Evolutionary conservation across 495 filamentous ascomycete species (phyloP).

Genomic region (Coniosporium apollinis): DNA sequence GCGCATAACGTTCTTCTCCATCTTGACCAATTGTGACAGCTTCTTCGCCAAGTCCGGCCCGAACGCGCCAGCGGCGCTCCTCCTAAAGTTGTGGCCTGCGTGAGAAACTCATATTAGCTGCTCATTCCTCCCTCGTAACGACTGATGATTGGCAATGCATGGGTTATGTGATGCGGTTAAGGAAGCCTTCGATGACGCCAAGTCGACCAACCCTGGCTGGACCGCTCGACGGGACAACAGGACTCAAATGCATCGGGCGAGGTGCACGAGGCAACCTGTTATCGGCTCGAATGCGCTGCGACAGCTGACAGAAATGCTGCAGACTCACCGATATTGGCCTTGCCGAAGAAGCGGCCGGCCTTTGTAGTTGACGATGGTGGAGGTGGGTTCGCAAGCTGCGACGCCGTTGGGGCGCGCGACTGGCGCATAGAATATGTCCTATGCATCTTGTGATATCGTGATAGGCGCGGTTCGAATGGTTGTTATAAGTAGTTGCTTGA

Average conservation of each 20-base stretch:
- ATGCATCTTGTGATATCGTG: slow-evolving; percentile 55
- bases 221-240: no score
- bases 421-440: slow-evolving; percentile 98
- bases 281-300: no score
- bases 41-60: slow-evolving; percentile 95
- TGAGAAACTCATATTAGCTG: not conserved
- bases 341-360: slow-evolving; percentile 72
- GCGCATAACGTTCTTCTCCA: slow-evolving; percentile 99
- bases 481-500: no score
- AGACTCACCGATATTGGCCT: slow-evolving; percentile 67
- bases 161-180: no score
- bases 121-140: not conserved
- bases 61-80: slow-evolving; percentile 79
- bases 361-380: slow-evolving; percentile 87
- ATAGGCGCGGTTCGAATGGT: no score
- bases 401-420: slow-evolving; percentile 80
- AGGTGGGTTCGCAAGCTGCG: slow-evolving; percentile 80
- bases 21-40: slow-evolving; percentile 93
- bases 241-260: no score
- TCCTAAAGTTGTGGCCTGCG: slow-evolving; percentile 84
- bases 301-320: no score
- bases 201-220: no score
- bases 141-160: no score
- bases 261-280: no score
- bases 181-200: no score